phyloP scores from a whole-genome alignment of 345 rosid species.

The Gossypium herbaceum region DNA sequence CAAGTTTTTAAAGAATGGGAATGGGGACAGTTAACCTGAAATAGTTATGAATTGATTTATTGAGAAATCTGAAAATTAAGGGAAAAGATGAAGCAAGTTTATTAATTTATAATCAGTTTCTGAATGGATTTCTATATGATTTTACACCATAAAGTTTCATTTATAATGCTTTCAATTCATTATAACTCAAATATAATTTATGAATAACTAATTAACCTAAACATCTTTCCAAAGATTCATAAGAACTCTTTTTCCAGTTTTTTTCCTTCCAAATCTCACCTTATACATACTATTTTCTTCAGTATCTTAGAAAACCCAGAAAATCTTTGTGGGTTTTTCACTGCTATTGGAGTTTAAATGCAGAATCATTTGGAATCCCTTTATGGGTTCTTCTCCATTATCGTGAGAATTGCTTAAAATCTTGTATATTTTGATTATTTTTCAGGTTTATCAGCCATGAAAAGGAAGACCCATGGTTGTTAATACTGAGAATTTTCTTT shows the following conservation, averaged over 20 bases:
- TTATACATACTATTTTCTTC: constrained; percentile 17
- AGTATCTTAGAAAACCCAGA: constrained; percentile 14
- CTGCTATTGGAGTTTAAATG: constrained; percentile 22
- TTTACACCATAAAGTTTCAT: not conserved
- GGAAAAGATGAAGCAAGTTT: not conserved
- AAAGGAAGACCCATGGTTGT: not conserved
- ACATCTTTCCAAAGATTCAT: constrained; percentile 22
- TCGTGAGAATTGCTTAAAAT: constrained; percentile 17
- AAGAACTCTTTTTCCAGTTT: not conserved
- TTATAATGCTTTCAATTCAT: too few species aligned
- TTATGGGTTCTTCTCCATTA: constrained; percentile 14
- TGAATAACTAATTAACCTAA: constrained; percentile 14
- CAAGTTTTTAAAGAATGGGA: not conserved
- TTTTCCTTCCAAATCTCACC: constrained; percentile 15
- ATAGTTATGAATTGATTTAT: not conserved
- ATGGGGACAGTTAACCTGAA: constrained; percentile 1
- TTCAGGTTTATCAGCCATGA: constrained; percentile 11
- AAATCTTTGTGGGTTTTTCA: constrained; percentile 2
- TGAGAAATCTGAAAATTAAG: not conserved
- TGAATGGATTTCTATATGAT: not conserved
- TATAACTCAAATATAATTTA: too few species aligned
- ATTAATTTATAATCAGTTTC: not conserved
- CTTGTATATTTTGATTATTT: not conserved
- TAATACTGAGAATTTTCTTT: constrained; percentile 4
- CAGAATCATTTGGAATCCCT: constrained; percentile 16